Conservation (phyloP, 2,329 filamentous ascomycete species). For the Gyromitra esculenta region DNA sequence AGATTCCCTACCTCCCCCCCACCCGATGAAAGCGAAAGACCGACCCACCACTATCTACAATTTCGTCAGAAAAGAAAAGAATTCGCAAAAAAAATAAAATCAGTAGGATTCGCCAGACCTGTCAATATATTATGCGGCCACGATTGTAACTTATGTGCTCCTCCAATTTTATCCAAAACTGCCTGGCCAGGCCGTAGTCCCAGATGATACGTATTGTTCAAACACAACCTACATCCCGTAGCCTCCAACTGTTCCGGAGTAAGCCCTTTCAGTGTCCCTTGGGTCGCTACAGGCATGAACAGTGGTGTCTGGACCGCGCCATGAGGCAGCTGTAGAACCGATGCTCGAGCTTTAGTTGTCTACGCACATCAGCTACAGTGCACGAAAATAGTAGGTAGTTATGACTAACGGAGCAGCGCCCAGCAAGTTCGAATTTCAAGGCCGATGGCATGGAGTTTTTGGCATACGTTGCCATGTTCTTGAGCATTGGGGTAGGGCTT, state of each 20-base stretch:
- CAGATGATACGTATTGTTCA: slow-evolving; percentile 98
- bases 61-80: slow-evolving; percentile 11
- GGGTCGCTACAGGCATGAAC: slow-evolving; percentile 98
- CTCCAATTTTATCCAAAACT: slow-evolving; percentile 84
- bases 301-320: slow-evolving; percentile 88
- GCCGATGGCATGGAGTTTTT: slow-evolving; percentile 63
- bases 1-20: background rate
- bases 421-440: slow-evolving; percentile 79
- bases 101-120: slow-evolving; percentile 59
- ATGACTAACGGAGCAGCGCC: slow-evolving; percentile 77
- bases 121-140: slow-evolving; percentile 97
- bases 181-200: slow-evolving; percentile 94
- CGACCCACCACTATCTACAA: slow-evolving; percentile 73
- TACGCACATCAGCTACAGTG: slow-evolving; percentile 61
- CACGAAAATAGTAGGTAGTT: slow-evolving; percentile 38
- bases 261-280: slow-evolving; percentile 92
- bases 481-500: slow-evolving; percentile 39
- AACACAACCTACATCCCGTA: slow-evolving; percentile 85
- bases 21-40: slow-evolving; percentile 55
- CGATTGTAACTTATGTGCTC: slow-evolving; percentile 92
- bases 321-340: slow-evolving; percentile 87
- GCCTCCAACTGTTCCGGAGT: slow-evolving; percentile 92
- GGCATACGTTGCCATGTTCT: slow-evolving; percentile 47
- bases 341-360: slow-evolving; percentile 94
- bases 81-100: background rate